A percentile compares a stretch with the other conserved stretches of the same genome.
phyloP scores from a whole-genome alignment of 345 rosid genomes.

The Abelmoschus esculentus region DNA sequence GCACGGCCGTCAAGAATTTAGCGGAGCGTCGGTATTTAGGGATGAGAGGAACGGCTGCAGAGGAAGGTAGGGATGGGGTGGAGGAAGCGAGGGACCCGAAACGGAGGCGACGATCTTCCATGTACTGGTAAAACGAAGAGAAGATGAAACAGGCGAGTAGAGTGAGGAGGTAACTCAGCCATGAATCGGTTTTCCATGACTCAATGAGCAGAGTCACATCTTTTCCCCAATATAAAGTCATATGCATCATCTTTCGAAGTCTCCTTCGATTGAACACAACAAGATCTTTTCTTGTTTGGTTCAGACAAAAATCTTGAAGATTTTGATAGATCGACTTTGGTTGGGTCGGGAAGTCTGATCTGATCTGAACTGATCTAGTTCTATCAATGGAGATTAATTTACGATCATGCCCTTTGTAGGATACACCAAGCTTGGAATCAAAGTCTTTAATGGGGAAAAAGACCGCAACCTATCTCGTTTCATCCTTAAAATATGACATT shows the following conservation, averaged over 20 bases:
- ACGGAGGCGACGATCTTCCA: conserved; percentile 50
- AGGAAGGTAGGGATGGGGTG: conserved; percentile 1
- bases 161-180: conserved; percentile 54
- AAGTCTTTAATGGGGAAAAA: too few relatives aligned
- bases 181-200: conserved; percentile 63
- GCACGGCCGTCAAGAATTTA: conserved; percentile 31
- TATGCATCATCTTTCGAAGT: conserved; percentile 68
- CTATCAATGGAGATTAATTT: too few relatives aligned
- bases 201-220: conserved; percentile 59
- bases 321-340: too few relatives aligned
- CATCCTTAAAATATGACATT: too few relatives aligned
- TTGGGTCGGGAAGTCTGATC: too few relatives aligned
- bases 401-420: too few relatives aligned
- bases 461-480: too few relatives aligned
- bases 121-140: conserved; percentile 57
- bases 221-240: conserved; percentile 81
- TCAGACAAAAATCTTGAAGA: too few relatives aligned
- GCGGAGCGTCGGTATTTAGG: conserved; percentile 15
- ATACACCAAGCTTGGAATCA: too few relatives aligned
- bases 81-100: conserved; percentile 28
- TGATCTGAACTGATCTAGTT: too few relatives aligned
- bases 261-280: not conserved
- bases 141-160: conserved; percentile 51
- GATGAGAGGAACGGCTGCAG: conserved; percentile 29
- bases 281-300: too few relatives aligned